These are phyloP conservation scores for Pleurotus eryngii DNA, from an alignment of 768 basidiomycete genomes.

Conservation along the genomic window DNA sequence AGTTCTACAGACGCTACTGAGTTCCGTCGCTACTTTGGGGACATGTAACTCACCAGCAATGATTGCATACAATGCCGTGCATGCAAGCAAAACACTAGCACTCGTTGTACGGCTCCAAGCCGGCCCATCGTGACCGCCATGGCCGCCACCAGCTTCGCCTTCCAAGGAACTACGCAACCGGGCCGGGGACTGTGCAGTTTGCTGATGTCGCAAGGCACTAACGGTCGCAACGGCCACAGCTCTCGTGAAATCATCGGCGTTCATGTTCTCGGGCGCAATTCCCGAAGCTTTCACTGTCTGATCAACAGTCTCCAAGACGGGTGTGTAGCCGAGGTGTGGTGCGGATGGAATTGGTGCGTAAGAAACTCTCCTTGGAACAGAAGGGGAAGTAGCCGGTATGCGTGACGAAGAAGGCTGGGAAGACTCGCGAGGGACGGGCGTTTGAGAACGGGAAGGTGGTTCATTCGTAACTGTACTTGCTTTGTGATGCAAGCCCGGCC, in stretches of 20 bases:
- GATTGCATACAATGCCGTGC: conserved; percentile 89
- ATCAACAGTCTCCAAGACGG: conserved; percentile 76
- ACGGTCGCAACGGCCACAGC: conserved; percentile 95
- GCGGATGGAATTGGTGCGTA: conserved; percentile 37
- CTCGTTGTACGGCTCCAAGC: conserved; percentile 92
- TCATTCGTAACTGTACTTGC: conserved; percentile 38
- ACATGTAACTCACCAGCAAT: conserved; percentile 76
- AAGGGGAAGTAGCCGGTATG: conserved; percentile 37
- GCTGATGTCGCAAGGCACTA: conserved; percentile 81
- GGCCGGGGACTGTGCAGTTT: conserved; percentile 47
- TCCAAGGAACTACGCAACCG: conserved; percentile 39
- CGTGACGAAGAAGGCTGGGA: conserved; percentile 13
- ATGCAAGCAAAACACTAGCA: conserved; percentile 83
- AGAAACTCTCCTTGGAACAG: conserved; percentile 48
- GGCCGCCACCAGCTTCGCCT: conserved; percentile 52
- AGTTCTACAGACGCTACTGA: conserved; percentile 54
- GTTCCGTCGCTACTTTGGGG: no score
- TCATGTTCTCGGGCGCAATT: conserved; percentile 53
- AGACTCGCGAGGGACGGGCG: conserved; percentile 32
- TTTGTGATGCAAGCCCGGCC: conserved; percentile 39
- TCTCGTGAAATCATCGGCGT: conserved; percentile 86
- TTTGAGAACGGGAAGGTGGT: conserved; percentile 35
- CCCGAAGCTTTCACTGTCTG: conserved; percentile 66
- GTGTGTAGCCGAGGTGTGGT: conserved; percentile 41
- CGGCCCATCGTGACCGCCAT: conserved; percentile 91